A percentile compares a stretch with the other conserved stretches of the same genome.
Evolutionary conservation across 2,329 filamentous ascomycete species (phyloP).

Genomic region (Aspergillus hiratsukae): DNA sequence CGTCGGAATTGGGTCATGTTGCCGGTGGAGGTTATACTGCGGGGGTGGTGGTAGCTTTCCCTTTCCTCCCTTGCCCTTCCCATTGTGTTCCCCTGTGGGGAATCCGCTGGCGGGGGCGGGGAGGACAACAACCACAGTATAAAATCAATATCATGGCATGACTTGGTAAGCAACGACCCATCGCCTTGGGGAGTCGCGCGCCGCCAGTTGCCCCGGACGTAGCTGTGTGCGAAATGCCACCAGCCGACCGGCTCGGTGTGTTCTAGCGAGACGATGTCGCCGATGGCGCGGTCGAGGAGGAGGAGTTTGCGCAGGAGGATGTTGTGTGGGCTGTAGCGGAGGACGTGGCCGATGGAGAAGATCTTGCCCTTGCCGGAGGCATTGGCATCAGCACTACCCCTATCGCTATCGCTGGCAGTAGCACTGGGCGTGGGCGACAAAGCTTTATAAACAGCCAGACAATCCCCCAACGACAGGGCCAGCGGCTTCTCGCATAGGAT

Average conservation of each 20-base stretch:
- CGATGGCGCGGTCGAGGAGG: conserved; percentile 69
- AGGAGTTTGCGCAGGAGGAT: conserved; percentile 75
- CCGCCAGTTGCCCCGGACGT: conserved; percentile 90
- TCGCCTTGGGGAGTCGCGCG: conserved; percentile 69
- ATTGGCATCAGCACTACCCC: background rate
- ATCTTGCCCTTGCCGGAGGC: conserved; percentile 40
- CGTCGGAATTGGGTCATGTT: conserved; percentile 72
- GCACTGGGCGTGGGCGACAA: conserved; percentile 22
- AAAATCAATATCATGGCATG: conserved; percentile 93
- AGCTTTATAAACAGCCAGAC: conserved; percentile 61
- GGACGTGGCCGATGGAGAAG: conserved; percentile 89
- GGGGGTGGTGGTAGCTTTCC: conserved; percentile 55
- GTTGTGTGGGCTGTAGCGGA: conserved; percentile 92
- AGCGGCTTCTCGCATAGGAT: conserved; percentile 96
- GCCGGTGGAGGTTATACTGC: conserved; percentile 70
- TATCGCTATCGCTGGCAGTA: background rate
- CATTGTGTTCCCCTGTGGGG: no score
- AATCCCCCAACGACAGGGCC: conserved; percentile 72
- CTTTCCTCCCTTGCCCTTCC: no score
- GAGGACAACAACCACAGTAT: conserved; percentile 76
- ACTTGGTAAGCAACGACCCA: conserved; percentile 82
- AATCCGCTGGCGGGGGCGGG: conserved; percentile 16
- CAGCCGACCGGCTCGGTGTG: conserved; percentile 93
- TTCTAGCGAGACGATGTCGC: conserved; percentile 78
- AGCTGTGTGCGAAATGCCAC: conserved; percentile 93